These are phyloP conservation scores for Pulicaria dysenterica DNA, from an alignment of 129 eudicot species.

Conservation along the genomic window DNA sequence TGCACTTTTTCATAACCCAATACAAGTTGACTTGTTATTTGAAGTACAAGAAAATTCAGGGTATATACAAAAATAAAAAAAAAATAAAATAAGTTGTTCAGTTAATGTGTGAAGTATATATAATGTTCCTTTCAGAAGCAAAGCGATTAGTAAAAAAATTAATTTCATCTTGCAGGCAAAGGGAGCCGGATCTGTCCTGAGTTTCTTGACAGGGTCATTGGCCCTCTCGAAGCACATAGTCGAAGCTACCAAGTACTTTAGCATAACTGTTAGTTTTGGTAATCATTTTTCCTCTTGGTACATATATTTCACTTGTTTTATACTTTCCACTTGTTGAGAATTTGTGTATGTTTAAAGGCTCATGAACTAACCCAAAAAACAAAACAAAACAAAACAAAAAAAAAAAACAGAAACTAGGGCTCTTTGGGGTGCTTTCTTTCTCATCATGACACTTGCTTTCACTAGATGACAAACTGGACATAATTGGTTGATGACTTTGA, in stretches of 20 bases:
- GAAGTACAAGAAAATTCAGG: background rate
- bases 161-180: slow-evolving; percentile 62
- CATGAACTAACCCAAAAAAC: no score
- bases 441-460: no score
- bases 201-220: slow-evolving; percentile 85
- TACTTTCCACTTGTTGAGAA: no score
- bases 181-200: slow-evolving; percentile 97
- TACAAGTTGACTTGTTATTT: background rate
- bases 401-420: no score
- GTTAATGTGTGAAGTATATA: background rate
- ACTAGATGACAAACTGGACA: no score
- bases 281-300: slow-evolving; percentile 20
- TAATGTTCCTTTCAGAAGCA: background rate
- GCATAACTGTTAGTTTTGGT: slow-evolving; percentile 98
- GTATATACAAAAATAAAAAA: background rate
- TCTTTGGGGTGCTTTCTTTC: no score
- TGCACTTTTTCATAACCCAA: background rate
- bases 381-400: no score
- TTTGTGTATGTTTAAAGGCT: no score
- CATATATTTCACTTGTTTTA: no score
- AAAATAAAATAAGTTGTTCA: background rate
- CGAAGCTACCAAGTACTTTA: slow-evolving; percentile 81
- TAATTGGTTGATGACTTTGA: no score
- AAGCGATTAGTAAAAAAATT: background rate
- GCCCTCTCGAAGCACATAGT: slow-evolving; percentile 83